Conservation (phyloP, 2,329 filamentous ascomycete genomes). For the Trichoderma sp. region DNA sequence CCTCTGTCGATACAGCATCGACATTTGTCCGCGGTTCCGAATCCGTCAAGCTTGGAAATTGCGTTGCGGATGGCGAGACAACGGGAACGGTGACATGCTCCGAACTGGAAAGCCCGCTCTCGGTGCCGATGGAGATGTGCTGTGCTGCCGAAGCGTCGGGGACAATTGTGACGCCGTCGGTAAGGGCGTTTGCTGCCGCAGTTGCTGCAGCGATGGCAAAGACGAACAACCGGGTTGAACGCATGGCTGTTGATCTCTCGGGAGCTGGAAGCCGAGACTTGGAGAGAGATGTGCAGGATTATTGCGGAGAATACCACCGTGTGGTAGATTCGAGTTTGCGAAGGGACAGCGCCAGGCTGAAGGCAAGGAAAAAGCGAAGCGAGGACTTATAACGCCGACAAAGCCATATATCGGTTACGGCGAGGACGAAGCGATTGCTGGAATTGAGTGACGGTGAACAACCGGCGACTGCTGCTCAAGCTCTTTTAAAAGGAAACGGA, state of each 20-base stretch:
- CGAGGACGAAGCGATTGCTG: conserved; percentile 14
- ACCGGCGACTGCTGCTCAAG: conserved; percentile 11
- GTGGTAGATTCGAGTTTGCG: conserved; percentile 7
- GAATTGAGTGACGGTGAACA: conserved; percentile 2
- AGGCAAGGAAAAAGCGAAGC: conserved; percentile 1
- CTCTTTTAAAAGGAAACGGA: conserved; percentile 15
- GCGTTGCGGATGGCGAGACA: conserved; percentile 17
- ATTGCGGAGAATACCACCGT: conserved; percentile 14
- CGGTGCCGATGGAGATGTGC: neutral
- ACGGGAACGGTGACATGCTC: conserved; percentile 9
- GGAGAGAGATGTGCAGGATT: conserved; percentile 15
- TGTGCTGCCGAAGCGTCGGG: conserved; percentile 12
- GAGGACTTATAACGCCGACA: conserved; percentile 21
- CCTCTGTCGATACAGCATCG: neutral
- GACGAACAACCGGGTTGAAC: conserved; percentile 29
- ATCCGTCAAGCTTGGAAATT: neutral
- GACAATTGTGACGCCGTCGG: conserved; percentile 9
- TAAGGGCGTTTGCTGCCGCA: conserved; percentile 22
- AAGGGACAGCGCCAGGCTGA: conserved; percentile 25
- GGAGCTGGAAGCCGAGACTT: conserved; percentile 10
- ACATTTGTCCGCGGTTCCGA: neutral
- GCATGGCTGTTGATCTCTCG: conserved; percentile 30
- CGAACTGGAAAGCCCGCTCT: conserved; percentile 4
- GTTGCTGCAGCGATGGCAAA: conserved; percentile 29
- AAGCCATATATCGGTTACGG: conserved; percentile 16